Evolutionary conservation across 371 early-diverging fungal genomes (phyloP).

Genomic region (Mortierella sp.): DNA sequence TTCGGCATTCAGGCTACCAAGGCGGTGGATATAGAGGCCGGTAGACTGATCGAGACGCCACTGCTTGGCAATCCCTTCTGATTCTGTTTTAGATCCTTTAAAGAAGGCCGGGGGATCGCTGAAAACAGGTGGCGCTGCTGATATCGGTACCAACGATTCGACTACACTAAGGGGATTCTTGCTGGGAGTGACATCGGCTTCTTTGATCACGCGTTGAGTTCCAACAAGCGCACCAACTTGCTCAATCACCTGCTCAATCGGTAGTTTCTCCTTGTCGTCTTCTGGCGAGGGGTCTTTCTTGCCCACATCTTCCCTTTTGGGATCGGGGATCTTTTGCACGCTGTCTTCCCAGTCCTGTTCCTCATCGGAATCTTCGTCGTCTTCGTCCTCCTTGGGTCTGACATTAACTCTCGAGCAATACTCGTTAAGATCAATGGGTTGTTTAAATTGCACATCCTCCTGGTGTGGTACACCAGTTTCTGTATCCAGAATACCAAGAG

Average conservation of each 20-base stretch:
- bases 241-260: too few relatives aligned
- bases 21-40: constrained; percentile 3
- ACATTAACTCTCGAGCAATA: constrained; percentile 14
- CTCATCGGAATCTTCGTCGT: constrained; percentile 26
- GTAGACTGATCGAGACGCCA: constrained; percentile 17
- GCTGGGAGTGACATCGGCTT: too few relatives aligned
- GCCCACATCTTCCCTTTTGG: not conserved
- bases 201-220: too few relatives aligned
- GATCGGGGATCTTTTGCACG: not conserved
- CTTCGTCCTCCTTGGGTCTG: constrained; percentile 32
- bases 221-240: too few relatives aligned
- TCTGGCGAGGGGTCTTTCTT: too few relatives aligned
- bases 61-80: constrained; percentile 22
- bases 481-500: constrained; percentile 21
- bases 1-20: constrained; percentile 11
- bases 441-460: not conserved
- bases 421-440: constrained; percentile 21
- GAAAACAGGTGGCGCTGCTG: too few relatives aligned
- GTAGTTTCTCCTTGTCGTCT: too few relatives aligned
- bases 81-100: not conserved
- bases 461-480: not conserved
- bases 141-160: too few relatives aligned
- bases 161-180: too few relatives aligned
- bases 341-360: not conserved
- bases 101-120: not conserved